Conservation (phyloP, 1,139 yeast species). For the Protomyces pachydermus region DNA sequence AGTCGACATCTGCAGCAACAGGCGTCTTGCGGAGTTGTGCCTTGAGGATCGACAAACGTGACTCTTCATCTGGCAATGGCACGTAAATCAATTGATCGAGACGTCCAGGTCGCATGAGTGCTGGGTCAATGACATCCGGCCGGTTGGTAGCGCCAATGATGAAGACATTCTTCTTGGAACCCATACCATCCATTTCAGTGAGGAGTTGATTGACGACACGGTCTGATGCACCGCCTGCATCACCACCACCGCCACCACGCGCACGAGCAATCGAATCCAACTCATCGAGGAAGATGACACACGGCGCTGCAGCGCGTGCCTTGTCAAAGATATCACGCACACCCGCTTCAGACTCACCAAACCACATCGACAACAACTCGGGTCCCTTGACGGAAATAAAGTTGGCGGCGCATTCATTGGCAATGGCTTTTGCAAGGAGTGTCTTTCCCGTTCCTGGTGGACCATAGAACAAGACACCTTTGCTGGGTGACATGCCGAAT, state of each 20-base stretch:
- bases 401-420: conserved; percentile 95
- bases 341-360: conserved; percentile 96
- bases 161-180: conserved; percentile 95
- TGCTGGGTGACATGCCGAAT: conserved; percentile 94
- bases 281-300: conserved; percentile 95
- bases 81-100: conserved; percentile 96
- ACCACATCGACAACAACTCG: conserved; percentile 96
- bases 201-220: conserved; percentile 96
- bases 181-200: conserved; percentile 99
- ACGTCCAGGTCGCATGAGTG: conserved; percentile 97
- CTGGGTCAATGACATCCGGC: conserved; percentile 94
- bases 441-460: conserved; percentile 99
- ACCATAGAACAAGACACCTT: conserved; percentile 97
- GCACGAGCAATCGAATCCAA: conserved; percentile 96
- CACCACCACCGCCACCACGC: conserved; percentile 89
- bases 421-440: conserved; percentile 93
- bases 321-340: conserved; percentile 96
- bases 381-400: conserved; percentile 97
- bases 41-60: conserved; percentile 83
- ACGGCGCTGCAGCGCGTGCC: conserved; percentile 99
- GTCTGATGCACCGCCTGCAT: conserved; percentile 97
- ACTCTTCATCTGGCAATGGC: conserved; percentile 93
- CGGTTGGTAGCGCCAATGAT: conserved; percentile 99
- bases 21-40: conserved; percentile 99
- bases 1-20: conserved; percentile 90